phyloP scores from a whole-genome alignment of 208 protist species.

The Novymonas esmeraldas region DNA sequence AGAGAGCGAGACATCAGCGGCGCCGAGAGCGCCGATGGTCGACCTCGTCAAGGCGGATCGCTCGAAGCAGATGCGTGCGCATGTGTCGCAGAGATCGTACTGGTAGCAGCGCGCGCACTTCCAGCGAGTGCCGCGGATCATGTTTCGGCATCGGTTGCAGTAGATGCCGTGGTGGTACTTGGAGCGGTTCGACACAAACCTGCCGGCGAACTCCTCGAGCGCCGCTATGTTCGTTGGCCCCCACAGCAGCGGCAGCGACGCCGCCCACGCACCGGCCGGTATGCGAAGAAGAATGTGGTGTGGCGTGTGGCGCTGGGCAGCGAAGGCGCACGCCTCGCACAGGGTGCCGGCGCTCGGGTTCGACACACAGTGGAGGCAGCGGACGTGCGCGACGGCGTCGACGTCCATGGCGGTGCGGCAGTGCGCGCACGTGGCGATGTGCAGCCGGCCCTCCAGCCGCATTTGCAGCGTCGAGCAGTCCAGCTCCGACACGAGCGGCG shows the following conservation, averaged over 20 bases:
- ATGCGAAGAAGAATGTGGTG: conserved; percentile 79
- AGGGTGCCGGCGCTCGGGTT: conserved; percentile 10
- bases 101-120: conserved; percentile 86
- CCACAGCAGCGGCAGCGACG: conserved; percentile 63
- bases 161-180: conserved; percentile 68
- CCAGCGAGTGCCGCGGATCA: conserved; percentile 70
- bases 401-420: conserved; percentile 57
- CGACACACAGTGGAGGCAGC: conserved; percentile 76
- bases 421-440: conserved; percentile 52
- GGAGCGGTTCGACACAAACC: conserved; percentile 39
- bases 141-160: conserved; percentile 70
- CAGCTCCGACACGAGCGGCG: conserved; percentile 46
- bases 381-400: conserved; percentile 55
- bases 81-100: conserved; percentile 74
- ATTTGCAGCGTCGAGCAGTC: conserved; percentile 65
- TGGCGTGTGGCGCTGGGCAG: conserved; percentile 34
- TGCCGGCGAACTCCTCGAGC: conserved; percentile 47
- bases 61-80: conserved; percentile 24
- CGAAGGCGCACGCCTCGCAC: conserved; percentile 36
- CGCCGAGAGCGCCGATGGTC: no score
- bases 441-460: conserved; percentile 33
- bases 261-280: conserved; percentile 25
- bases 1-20: neutral
- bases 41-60: neutral
- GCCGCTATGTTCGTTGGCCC: conserved; percentile 77